phyloP scores from a whole-genome alignment of 1,139 yeast genomes.

The Blastobotrys proliferans region DNA sequence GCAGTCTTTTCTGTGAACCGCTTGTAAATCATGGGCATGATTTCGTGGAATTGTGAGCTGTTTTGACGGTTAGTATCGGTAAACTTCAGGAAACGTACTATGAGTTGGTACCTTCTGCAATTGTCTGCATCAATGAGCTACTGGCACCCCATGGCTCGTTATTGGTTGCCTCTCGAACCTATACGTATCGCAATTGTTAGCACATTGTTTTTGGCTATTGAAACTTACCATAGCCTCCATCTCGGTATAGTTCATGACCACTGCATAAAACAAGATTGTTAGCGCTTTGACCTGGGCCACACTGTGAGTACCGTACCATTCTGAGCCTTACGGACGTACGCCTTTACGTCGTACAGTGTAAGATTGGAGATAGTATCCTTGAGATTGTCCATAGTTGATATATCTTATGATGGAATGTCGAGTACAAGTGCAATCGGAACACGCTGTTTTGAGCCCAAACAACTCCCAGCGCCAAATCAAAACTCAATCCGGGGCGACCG shows the following conservation, averaged over 20 bases:
- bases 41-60: conserved; percentile 42
- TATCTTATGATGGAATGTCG: too few species aligned
- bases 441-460: too few species aligned
- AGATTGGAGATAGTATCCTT: conserved; percentile 76
- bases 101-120: conserved; percentile 91
- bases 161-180: conserved; percentile 83
- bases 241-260: conserved; percentile 89
- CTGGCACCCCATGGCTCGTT: conserved; percentile 99
- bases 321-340: conserved; percentile 96
- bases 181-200: background rate
- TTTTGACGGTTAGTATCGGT: conserved; percentile 8
- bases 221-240: conserved; percentile 79
- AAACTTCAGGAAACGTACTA: conserved; percentile 37
- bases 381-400: conserved; percentile 58
- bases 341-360: conserved; percentile 90
- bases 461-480: too few species aligned
- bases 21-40: conserved; percentile 45
- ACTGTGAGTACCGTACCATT: conserved; percentile 64
- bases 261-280: conserved; percentile 22
- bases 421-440: too few species aligned
- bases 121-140: conserved; percentile 78
- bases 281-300: too few species aligned
- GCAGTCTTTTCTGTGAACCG: conserved; percentile 94
- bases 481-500: too few species aligned
- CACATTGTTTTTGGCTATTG: background rate